Evolutionary conservation across 805 yeast species (phyloP).

Genomic region (Suhomyces prunicola): DNA sequence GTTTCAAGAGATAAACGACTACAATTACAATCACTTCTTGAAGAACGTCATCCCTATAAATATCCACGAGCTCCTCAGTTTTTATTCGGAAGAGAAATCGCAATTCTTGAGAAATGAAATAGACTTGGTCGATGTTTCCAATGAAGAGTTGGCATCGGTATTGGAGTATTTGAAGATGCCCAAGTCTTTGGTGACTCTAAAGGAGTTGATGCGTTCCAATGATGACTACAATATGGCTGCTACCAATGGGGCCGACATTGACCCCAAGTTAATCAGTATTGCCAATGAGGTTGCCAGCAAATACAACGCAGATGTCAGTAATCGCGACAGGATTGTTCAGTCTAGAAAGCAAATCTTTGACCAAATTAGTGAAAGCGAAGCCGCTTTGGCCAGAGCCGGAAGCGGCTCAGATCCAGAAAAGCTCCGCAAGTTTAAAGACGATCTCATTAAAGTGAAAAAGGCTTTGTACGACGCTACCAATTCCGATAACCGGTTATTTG

Average conservation of each 20-base stretch:
- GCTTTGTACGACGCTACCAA: conserved; percentile 59
- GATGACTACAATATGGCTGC: conserved; percentile 5
- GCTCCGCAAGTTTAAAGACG: conserved; percentile 40
- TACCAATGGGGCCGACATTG: conserved; percentile 20
- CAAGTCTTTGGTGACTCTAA: conserved; percentile 53
- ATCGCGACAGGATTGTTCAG: conserved; percentile 25
- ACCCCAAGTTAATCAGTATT: conserved; percentile 22
- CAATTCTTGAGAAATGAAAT: conserved; percentile 66
- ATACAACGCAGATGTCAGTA: conserved; percentile 33
- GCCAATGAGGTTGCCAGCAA: conserved; percentile 24
- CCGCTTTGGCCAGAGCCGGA: conserved; percentile 9
- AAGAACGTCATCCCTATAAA: conserved; percentile 79
- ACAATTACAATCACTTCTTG: conserved; percentile 53
- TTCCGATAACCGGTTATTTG: conserved; percentile 54
- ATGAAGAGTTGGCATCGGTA: conserved; percentile 74
- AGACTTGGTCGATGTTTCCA: conserved; percentile 72
- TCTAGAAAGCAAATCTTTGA: conserved; percentile 37
- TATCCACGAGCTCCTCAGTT: conserved; percentile 82
- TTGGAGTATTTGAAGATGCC: conserved; percentile 81
- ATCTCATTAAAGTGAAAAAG: conserved; percentile 54
- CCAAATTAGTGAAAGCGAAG: conserved; percentile 34
- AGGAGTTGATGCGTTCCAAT: conserved; percentile 28
- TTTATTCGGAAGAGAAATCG: conserved; percentile 88
- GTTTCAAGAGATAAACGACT: conserved; percentile 41
- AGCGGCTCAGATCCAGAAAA: conserved; percentile 5